phyloP scores from a whole-genome alignment of 495 filamentous ascomycete genomes.

The Lepidopterella palustris region DNA sequence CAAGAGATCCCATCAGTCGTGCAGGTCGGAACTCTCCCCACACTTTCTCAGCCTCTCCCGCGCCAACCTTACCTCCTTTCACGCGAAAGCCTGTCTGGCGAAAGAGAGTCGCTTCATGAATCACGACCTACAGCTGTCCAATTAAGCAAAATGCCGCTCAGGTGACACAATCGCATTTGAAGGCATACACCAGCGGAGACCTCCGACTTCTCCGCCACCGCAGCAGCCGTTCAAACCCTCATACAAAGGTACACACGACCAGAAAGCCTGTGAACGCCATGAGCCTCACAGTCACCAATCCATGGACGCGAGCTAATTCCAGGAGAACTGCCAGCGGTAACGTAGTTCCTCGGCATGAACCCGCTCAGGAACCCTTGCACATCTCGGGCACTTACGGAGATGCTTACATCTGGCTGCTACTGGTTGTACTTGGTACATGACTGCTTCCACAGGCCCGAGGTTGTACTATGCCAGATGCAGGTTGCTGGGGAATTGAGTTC shows the following conservation, averaged over 20 bases:
- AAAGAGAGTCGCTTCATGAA: too few relatives aligned
- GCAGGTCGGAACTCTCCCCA: conserved; percentile 16
- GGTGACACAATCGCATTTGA: too few relatives aligned
- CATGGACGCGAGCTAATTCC: not conserved
- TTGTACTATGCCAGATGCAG: too few relatives aligned
- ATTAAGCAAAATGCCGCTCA: not conserved
- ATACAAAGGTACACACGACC: too few relatives aligned
- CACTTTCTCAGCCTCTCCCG: conserved; percentile 26
- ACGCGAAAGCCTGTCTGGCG: conserved; percentile 6
- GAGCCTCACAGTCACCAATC: not conserved
- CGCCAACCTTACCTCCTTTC: conserved; percentile 11
- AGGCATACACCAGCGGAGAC: too few relatives aligned
- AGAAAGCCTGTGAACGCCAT: too few relatives aligned
- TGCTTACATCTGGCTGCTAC: not conserved
- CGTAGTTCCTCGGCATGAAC: not conserved
- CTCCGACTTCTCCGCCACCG: too few relatives aligned
- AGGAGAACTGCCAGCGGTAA: not conserved
- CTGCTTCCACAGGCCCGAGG: not conserved
- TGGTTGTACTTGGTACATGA: not conserved
- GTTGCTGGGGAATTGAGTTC: too few relatives aligned
- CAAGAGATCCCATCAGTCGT: not conserved
- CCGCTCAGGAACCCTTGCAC: not conserved
- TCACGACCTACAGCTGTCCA: too few relatives aligned
- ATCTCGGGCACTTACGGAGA: not conserved
- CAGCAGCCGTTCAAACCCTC: too few relatives aligned